Evolutionary conservation across 2,329 filamentous ascomycete species (phyloP), one percentile per base, ranked within the genome.

Genomic region (Lachnellula cervina): DNA sequence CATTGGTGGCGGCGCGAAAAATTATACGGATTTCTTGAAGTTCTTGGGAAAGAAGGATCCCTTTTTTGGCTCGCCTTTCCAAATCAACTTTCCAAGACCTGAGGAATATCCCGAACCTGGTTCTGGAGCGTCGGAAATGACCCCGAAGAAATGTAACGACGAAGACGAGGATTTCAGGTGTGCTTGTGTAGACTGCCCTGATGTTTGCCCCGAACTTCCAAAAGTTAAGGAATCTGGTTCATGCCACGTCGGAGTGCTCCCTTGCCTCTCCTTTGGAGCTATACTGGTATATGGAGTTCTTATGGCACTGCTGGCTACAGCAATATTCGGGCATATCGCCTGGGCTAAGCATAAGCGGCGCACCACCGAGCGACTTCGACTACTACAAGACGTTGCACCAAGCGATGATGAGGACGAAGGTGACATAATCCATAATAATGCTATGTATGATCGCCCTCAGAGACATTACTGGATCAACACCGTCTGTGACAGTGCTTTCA

Each of bases 321-420:
- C 81, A 7, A 75, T 92, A 16, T 81, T 85, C 43, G 90, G 88
- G 2, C 89, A 92, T 67, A 79, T 90, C 42, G 86, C 86, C 2
- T 95, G 88, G 74, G 83, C 80, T 55, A 87, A 84, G 64, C 89
- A 90, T 68, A 80, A 84, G 16, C 80, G 83, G 69, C 84, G 85
- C 59, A 89, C 89, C 64, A 89, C 86, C 52, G 91, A 97, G 72
- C 80, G 90, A 19, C 80, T 95, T n/a, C 84, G 91, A 56, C 77
- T 99, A 4, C 78, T 99, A 34, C 91, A 96, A 66, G 93, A 96
- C 66, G 80, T 88, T 0, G 80, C 84, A 13, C 86, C 86, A 8
- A 95, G 89, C 66, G 93, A 97, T 61, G 92, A 97, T 57, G 94
- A 99, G 62, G 93, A 97, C 59, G 93, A 97, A 68, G 91, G 88